Evolutionary conservation across 768 basidiomycete species (phyloP), one percentile per base, ranked within the genome.

Genomic region (Mycena galopus): DNA sequence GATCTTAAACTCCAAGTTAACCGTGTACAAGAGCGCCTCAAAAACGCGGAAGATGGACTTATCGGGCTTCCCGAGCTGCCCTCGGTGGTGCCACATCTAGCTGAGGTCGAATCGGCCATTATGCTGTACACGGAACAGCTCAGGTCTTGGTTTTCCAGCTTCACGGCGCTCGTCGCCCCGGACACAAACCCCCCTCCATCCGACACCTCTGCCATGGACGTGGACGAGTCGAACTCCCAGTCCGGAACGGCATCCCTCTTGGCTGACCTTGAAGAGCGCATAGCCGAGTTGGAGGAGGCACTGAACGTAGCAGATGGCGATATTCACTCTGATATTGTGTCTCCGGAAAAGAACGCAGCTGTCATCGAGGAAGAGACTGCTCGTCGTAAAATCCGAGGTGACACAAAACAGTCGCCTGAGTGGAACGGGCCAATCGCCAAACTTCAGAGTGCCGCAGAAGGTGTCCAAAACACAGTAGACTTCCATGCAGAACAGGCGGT

Each of bases 121-220:
- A 69, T 69, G 72, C 9, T 21, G 0, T 73, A 67, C 56, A 61
- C 71, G 21, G 65, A 64, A 4, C 51, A 73, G 29, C 72, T 75
- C 39, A 27, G 1, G 29, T 25, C 19, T 4, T 75, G 74, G 74
- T 14, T 72, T 27, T 1, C 21, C 16, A 75, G 67, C 61, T 72
- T 72, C 16, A 55, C 29, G 6, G 66, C 21, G 3, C 35, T 70
- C 30, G 62, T 47, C 32, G 57, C 30, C 0, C 27, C 21, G 4
- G 39, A 37, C 44, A 30, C 44, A n/a, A 68, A 53, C 44, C 47
- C 56, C 4, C 27, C 57, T 23, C 9, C 63, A n/a, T 16, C 51
- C 58, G 57, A 65, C 27, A 7, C 71, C 16, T 44, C 32, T 51
- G 30, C 51, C 59, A 67, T 65, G 64, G 69, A 74, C 37, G 25